These are phyloP conservation scores for Meripilus lineatus DNA, from an alignment of 1,284 basidiomycete genomes.

Conservation along the genomic window DNA sequence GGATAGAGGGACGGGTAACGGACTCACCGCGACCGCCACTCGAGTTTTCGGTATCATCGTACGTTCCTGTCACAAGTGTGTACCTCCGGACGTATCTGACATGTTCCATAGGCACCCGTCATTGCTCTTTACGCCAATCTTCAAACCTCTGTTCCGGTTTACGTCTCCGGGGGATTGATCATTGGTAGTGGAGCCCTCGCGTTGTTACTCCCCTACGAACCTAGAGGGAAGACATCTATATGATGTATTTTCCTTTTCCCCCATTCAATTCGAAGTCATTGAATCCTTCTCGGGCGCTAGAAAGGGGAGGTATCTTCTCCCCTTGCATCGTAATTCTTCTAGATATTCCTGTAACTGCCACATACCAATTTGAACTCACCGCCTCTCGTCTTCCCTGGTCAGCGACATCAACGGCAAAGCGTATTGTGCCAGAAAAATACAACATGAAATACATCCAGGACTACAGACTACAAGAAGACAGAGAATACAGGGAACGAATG, in stretches of 20 bases:
- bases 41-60: slow-evolving; percentile 65
- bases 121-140: slow-evolving; percentile 61
- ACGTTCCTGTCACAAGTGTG: background rate
- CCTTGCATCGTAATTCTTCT: background rate
- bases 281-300: too few species aligned
- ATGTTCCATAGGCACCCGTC: slow-evolving; percentile 50
- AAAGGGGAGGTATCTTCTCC: too few species aligned
- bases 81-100: background rate
- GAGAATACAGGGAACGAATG: too few species aligned
- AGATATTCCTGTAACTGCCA: background rate
- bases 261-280: too few species aligned
- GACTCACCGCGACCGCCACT: slow-evolving; percentile 53
- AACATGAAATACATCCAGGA: too few species aligned
- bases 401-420: too few species aligned
- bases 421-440: too few species aligned
- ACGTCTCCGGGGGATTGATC: slow-evolving; percentile 63
- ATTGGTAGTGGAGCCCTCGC: slow-evolving; percentile 57
- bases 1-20: slow-evolving; percentile 70
- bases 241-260: too few species aligned
- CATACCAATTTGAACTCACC: too few species aligned
- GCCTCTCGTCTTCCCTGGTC: background rate
- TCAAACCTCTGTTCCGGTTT: slow-evolving; percentile 63
- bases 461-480: too few species aligned
- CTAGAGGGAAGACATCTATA: slow-evolving; percentile 57
- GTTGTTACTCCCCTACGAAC: slow-evolving; percentile 67